A percentile compares a stretch with the other conserved stretches of the same genome.
Evolutionary conservation across 1,284 basidiomycete species (phyloP).

Genomic region (Agaricales sp.): DNA sequence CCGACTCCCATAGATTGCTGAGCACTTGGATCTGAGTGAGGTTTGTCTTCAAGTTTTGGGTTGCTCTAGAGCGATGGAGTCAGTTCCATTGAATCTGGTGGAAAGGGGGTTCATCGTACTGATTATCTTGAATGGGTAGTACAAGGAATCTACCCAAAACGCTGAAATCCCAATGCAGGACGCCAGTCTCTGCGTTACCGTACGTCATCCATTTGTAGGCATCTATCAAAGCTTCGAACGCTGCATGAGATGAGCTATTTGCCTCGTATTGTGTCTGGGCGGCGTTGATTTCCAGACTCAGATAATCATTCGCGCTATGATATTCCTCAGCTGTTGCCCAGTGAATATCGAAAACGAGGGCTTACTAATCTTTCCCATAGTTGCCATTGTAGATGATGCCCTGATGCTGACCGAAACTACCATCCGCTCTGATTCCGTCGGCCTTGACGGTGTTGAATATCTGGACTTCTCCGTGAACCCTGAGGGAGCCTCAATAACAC

Average conservation of each 20-base stretch:
- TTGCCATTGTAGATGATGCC: conserved; percentile 25
- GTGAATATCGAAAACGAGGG: background rate
- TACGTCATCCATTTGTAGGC: conserved; percentile 41
- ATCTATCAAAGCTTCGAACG: conserved; percentile 29
- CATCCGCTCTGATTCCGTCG: conserved; percentile 26
- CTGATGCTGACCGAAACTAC: conserved; percentile 23
- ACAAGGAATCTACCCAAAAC: conserved; percentile 33
- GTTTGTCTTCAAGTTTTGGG: conserved; percentile 31
- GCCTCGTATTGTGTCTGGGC: conserved; percentile 31
- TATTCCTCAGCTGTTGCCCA: no score
- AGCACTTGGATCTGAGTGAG: conserved; percentile 25
- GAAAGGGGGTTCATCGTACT: conserved; percentile 22
- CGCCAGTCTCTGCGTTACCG: conserved; percentile 28
- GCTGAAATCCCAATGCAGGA: conserved; percentile 38
- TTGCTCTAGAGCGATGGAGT: conserved; percentile 20
- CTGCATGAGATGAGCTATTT: conserved; percentile 17
- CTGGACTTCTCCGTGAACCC: conserved; percentile 25
- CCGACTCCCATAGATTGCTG: conserved; percentile 26
- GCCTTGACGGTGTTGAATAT: conserved; percentile 12
- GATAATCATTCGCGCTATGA: conserved; percentile 25
- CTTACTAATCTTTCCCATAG: conserved; percentile 23
- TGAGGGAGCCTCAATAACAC: background rate
- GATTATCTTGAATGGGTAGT: conserved; percentile 32
- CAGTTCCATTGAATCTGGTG: background rate
- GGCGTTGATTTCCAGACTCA: conserved; percentile 28